Evolutionary conservation across 306 rosid genomes (phyloP).

Genomic region (Quercus alba): DNA sequence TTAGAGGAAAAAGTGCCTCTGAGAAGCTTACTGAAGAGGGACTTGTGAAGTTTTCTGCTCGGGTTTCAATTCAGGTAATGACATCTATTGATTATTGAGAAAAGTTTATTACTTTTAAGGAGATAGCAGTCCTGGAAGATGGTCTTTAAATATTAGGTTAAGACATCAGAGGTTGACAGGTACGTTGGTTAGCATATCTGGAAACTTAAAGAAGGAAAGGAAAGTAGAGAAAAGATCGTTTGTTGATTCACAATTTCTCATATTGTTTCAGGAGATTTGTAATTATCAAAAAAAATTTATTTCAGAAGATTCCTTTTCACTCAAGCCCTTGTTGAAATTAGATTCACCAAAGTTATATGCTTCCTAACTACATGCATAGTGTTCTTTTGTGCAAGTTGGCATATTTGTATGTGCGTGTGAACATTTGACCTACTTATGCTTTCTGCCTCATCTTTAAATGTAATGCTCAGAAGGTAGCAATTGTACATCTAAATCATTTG

Average conservation of each 20-base stretch:
- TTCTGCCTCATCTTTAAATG: background rate
- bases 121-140: background rate
- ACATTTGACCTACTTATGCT: background rate
- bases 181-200: background rate
- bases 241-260: background rate
- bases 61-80: slow-evolving; percentile 89
- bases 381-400: background rate
- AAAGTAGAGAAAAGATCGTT: background rate
- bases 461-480: background rate
- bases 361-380: background rate
- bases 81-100: slow-evolving; percentile 18
- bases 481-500: background rate
- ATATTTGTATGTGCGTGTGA: too few relatives aligned
- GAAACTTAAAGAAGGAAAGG: background rate
- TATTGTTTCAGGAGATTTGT: background rate
- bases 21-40: slow-evolving; percentile 95
- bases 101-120: background rate
- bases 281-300: background rate
- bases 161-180: slow-evolving; percentile 2
- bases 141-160: background rate
- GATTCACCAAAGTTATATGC: background rate
- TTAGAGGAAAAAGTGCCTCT: slow-evolving; percentile 74
- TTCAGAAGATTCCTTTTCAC: background rate
- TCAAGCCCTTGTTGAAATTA: background rate
- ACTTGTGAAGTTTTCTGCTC: slow-evolving; percentile 83